A percentile compares a stretch with the other conserved stretches of the same genome.
Conservation (phyloP, 306 rosid genomes). For the Pachyrhizus erosus region DNA sequence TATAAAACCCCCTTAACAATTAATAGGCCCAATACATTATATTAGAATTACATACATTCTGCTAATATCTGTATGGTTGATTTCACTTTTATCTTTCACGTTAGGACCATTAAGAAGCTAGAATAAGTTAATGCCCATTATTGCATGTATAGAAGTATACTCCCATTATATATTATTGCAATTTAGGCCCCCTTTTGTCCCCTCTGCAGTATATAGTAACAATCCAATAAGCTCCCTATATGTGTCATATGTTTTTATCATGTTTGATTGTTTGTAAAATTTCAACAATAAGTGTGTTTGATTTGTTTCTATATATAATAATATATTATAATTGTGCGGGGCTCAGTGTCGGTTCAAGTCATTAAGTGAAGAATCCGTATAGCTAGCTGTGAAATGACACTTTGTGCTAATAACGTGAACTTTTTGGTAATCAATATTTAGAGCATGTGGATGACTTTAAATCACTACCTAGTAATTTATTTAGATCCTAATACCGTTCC, state of each 20-base stretch:
- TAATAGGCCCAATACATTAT: neutral
- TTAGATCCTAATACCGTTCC: neutral
- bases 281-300: neutral
- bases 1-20: neutral
- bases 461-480: neutral
- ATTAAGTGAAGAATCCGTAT: slow-evolving; percentile 14
- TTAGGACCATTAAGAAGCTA: slow-evolving; percentile 18
- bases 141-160: neutral
- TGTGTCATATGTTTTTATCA: neutral
- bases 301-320: too few species aligned
- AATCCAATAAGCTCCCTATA: slow-evolving; percentile 11
- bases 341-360: slow-evolving; percentile 17
- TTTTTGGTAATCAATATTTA: slow-evolving; percentile 17
- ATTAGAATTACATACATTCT: neutral
- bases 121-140: slow-evolving; percentile 11
- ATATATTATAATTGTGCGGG: neutral
- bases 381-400: slow-evolving; percentile 22
- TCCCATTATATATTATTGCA: slow-evolving; percentile 28
- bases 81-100: slow-evolving; percentile 12
- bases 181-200: slow-evolving; percentile 5
- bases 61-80: neutral
- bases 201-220: slow-evolving; percentile 10
- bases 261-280: neutral
- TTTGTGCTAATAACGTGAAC: neutral
- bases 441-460: slow-evolving; percentile 6